Base-by-base conservation (phyloP, 805 yeast species). In the Cyberlindnera xishuangbannaensis region DNA sequence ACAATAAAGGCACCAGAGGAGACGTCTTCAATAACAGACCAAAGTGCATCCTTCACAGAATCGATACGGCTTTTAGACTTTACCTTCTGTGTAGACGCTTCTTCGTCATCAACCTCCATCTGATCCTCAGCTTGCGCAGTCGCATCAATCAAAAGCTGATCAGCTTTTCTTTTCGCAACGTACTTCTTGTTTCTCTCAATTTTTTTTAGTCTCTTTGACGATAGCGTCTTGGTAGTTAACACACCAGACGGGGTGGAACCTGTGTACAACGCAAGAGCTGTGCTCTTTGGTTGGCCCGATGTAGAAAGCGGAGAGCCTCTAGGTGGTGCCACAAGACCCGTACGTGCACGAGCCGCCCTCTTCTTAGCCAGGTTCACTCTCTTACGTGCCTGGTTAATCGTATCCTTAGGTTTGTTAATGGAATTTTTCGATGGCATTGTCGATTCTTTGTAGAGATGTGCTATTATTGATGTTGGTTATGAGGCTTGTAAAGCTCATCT, bases 381-480 rank as follows among this genome's bases (percentile, higher is more conserved):
- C 56, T 73, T 78, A 32, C 67, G 65, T 39, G 67, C 66, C 34
- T 75, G 62, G 42, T 59, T 63, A 24, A 74, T 58, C 41, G 71
- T 69, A 46, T 71, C 73, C 55, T 78, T 80, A 30, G 92, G 95
- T 59, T 78, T 83, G 59, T 86, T 87, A 45, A 85, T 68, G 27
- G 86, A 74, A 66, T 83, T 85, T 61, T 72, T 81, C 13, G 87
- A 78, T 21, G 95, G 92, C 95, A 84, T 84, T 16, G 22, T 24
- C 26, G 9, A 24, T 11, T 10, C 11, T 20, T 20, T 20, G n/a
- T 20, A 9, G 23, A 12, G 23, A 9, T 20, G 23, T 20, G 9
- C n/a, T 24, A 24, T n/a, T n/a, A n/a, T n/a, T n/a, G n/a, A n/a
- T n/a, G n/a, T n/a, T n/a, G n/a, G n/a, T n/a, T n/a, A n/a, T n/a